Conservation (phyloP, 352 stramenopile species). For the Pythium phragmitis region DNA sequence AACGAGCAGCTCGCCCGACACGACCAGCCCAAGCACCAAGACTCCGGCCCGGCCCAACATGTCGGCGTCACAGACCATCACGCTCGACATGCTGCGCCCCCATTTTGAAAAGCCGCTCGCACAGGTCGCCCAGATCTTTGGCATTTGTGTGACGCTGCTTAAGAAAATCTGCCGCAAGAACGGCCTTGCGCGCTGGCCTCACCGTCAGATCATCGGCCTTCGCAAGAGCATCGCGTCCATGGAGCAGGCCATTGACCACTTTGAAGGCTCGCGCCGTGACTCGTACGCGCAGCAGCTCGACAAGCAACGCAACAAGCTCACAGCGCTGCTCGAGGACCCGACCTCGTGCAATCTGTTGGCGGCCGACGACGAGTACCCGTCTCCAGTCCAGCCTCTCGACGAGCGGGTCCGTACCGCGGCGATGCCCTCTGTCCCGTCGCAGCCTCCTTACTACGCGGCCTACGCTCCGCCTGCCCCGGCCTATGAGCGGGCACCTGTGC, state of each 20-base stretch:
- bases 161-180: constrained; percentile 87
- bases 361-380: constrained; percentile 31
- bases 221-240: constrained; percentile 87
- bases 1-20: background rate
- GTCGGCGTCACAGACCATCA: constrained; percentile 78
- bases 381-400: background rate
- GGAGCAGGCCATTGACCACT: constrained; percentile 80
- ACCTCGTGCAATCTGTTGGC: constrained; percentile 50
- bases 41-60: constrained; percentile 49
- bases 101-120: constrained; percentile 85
- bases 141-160: constrained; percentile 82
- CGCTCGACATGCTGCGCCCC: constrained; percentile 73
- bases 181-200: constrained; percentile 77
- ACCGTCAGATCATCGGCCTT: constrained; percentile 85
- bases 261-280: constrained; percentile 63
- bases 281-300: constrained; percentile 70
- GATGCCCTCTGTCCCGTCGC: background rate
- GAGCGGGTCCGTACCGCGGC: background rate
- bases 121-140: constrained; percentile 71
- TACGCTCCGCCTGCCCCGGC: constrained; percentile 1
- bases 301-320: constrained; percentile 78
- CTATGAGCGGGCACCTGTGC: constrained; percentile 10
- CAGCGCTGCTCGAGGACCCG: constrained; percentile 58
- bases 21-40: constrained; percentile 20
- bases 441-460: constrained; percentile 6